A percentile compares a stretch with the other conserved stretches of the same genome.
Evolutionary conservation across 768 basidiomycete species (phyloP).

Genomic region (Chiua virens): DNA sequence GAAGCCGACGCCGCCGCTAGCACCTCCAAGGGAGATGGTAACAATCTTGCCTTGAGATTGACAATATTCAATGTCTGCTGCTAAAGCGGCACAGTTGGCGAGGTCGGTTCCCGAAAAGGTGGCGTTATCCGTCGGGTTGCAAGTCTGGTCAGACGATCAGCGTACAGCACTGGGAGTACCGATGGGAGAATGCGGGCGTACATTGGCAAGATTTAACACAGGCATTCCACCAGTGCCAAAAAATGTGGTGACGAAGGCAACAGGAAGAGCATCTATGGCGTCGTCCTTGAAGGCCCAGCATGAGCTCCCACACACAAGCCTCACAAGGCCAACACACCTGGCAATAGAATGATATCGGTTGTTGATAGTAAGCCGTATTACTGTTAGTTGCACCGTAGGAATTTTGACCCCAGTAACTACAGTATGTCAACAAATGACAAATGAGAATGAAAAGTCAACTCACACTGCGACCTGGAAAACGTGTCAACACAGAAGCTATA

Average conservation of each 20-base stretch:
- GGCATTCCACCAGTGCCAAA: constrained; percentile 63
- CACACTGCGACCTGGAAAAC: constrained; percentile 54
- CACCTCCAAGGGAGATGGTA: constrained; percentile 48
- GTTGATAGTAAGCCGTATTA: constrained; percentile 57
- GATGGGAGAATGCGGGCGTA: constrained; percentile 25
- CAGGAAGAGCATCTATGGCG: constrained; percentile 64
- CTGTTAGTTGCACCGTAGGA: constrained; percentile 62
- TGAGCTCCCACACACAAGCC: constrained; percentile 1
- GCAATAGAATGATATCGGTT: constrained; percentile 64
- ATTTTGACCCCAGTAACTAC: constrained; percentile 75
- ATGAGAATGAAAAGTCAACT: constrained; percentile 13
- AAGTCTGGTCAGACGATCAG: constrained; percentile 32
- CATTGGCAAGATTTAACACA: constrained; percentile 68
- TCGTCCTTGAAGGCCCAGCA: constrained; percentile 45
- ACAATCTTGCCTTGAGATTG: constrained; percentile 47
- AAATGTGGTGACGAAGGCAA: constrained; percentile 70
- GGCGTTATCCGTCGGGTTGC: constrained; percentile 39
- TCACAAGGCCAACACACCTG: constrained; percentile 37
- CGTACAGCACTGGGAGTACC: not conserved
- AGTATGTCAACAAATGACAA: not conserved
- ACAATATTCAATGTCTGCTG: constrained; percentile 43
- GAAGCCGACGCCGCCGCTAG: constrained; percentile 41
- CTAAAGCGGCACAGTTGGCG: constrained; percentile 38
- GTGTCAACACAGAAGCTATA: constrained; percentile 3
- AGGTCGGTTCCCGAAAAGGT: constrained; percentile 45